Evolutionary conservation across 306 rosid genomes (phyloP).

Genomic region (Inga laurina): DNA sequence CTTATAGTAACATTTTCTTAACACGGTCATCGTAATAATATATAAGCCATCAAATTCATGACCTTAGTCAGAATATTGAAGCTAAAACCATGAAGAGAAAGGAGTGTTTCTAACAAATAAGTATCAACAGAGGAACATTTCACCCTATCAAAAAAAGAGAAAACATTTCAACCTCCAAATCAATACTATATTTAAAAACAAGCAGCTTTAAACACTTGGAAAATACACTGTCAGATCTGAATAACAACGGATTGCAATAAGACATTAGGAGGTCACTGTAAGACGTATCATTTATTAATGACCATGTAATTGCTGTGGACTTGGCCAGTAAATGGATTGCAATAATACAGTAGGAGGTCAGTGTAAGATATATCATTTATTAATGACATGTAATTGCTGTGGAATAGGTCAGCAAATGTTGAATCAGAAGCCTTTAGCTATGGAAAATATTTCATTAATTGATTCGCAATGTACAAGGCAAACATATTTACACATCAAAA

Average conservation of each 20-base stretch:
- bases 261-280: background rate
- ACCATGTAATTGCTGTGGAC: background rate
- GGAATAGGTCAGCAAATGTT: background rate
- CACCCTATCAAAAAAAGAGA: no score
- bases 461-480: background rate
- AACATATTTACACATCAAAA: background rate
- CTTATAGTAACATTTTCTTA: slow-evolving; percentile 8
- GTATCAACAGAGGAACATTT: background rate
- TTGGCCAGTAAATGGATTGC: background rate
- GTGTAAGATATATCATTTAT: background rate
- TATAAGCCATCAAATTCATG: slow-evolving; percentile 24
- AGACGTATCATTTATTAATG: background rate
- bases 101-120: slow-evolving; percentile 16
- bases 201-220: background rate
- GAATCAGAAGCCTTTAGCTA: background rate
- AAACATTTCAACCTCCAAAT: background rate
- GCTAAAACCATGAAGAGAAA: background rate
- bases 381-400: background rate
- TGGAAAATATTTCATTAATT: background rate
- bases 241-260: background rate
- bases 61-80: slow-evolving; percentile 20
- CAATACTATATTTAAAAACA: background rate
- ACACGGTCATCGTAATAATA: slow-evolving; percentile 19
- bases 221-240: background rate
- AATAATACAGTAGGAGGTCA: background rate